Evolutionary conservation across 139 green algal genomes (phyloP), one percentile per base, ranked within the genome.

Genomic region (Chlamydomonas sp.): DNA sequence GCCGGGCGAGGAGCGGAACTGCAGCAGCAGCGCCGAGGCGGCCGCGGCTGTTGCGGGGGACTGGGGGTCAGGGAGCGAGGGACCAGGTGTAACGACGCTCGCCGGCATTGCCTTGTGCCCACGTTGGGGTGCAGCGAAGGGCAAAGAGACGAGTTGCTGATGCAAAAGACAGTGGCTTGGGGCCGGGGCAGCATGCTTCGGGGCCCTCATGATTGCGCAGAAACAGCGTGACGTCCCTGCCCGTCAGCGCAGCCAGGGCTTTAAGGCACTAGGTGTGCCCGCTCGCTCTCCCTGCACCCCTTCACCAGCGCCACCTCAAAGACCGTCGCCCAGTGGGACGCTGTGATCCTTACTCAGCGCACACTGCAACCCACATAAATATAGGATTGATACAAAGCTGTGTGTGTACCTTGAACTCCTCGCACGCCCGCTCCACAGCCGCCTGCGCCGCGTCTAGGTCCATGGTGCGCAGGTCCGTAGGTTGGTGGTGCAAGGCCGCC

Each of bases 351-450:
- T 49, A 49, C 31, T 49, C 31, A 49, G 31, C 74, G 49, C 60
- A 18, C 61, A 49, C 63, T 5, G 12, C 49, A 6, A 4, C 57
- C 5, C 78, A 64, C 9, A 79, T 10, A 77, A 77, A 7, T 17
- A 86, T 63, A 8, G 31, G 18, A 58, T 61, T 69, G 4, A 77
- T 83, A 61, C 67, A 49, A 15, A 57, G 9, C 68, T 57, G 15
- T 7, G 31, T 31, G 1, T 62, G 58, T 79, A 92, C 90, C 79
- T 91, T 63, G 81, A 94, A 93, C 62, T 92, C 84, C 58, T 78
- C 59, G 78, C 92, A 95, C 0, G 92, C 92, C 20, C 85, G 90
- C 83, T 95, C 92, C 7, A 95, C 80, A 3, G 76, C 80, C 81
- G 81, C 81, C 17, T 79, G 81, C 17, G 81, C 81, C 1, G 69